These are phyloP conservation scores for Hymenoscyphus occultus DNA, from an alignment of 2,329 filamentous ascomycete species.

Conservation along the genomic window DNA sequence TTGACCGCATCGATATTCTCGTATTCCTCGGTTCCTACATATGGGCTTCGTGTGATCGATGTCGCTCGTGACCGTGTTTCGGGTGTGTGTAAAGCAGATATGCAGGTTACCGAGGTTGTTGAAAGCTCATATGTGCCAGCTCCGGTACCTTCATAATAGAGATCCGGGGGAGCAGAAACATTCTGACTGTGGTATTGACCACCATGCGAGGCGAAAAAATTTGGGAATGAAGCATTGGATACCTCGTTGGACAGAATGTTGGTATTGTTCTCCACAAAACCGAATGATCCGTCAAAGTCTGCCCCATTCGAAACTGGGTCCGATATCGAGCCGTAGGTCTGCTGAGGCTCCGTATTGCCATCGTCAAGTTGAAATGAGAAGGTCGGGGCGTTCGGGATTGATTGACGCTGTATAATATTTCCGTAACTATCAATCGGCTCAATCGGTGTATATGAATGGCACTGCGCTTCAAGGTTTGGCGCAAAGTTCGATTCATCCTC, in stretches of 20 bases:
- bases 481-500: neutral
- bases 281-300: neutral
- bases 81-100: neutral
- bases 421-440: conserved; percentile 1
- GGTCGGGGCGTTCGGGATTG: neutral
- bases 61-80: neutral
- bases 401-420: neutral
- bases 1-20: neutral
- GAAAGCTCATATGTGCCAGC: neutral
- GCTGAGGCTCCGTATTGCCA: neutral
- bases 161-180: neutral
- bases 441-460: conserved; percentile 3
- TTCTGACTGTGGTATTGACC: neutral
- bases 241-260: neutral
- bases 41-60: neutral
- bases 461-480: neutral
- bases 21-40: conserved; percentile 1
- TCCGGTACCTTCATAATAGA: neutral
- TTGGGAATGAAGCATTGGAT: neutral
- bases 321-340: neutral
- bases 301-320: neutral
- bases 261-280: neutral
- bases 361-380: conserved; percentile 1
- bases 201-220: neutral
- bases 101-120: neutral